These are phyloP conservation scores for Artomyces pyxidatus DNA, from an alignment of 768 basidiomycete genomes.

Conservation along the genomic window DNA sequence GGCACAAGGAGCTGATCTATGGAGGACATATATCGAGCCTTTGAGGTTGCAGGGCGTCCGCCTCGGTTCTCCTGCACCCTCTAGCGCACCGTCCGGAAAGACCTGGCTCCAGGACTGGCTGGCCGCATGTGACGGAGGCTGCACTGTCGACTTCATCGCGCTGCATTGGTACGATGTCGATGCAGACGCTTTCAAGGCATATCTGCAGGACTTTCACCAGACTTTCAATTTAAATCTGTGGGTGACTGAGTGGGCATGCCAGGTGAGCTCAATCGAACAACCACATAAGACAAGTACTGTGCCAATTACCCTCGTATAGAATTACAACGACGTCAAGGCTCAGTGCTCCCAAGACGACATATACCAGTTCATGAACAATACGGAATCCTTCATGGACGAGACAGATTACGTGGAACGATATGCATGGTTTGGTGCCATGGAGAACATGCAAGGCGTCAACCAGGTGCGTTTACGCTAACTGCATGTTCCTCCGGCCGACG, in stretches of 20 bases:
- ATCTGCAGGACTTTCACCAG: conserved; percentile 40
- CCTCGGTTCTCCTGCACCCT: conserved; percentile 47
- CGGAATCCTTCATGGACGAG: conserved; percentile 46
- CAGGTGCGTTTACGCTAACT: conserved; percentile 22
- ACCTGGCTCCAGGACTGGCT: conserved; percentile 48
- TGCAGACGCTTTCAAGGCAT: conserved; percentile 41
- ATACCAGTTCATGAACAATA: conserved; percentile 39
- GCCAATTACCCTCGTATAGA: too few relatives aligned
- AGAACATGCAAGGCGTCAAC: conserved; percentile 40
- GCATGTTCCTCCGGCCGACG: neutral
- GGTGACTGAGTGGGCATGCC: conserved; percentile 57
- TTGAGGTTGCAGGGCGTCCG: conserved; percentile 35
- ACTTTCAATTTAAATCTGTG: conserved; percentile 47
- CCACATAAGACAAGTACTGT: neutral
- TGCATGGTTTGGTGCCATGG: conserved; percentile 54
- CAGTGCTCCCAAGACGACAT: conserved; percentile 43
- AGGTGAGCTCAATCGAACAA: conserved; percentile 15
- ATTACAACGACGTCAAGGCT: conserved; percentile 28
- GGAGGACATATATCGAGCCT: conserved; percentile 46
- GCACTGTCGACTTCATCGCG: conserved; percentile 51
- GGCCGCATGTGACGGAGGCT: conserved; percentile 37
- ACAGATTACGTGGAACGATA: conserved; percentile 49
- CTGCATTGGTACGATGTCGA: conserved; percentile 54
- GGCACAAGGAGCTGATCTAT: conserved; percentile 38
- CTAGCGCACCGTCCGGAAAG: conserved; percentile 43